phyloP scores from a whole-genome alignment of 1,284 basidiomycete species.

The Ustilago curta region DNA sequence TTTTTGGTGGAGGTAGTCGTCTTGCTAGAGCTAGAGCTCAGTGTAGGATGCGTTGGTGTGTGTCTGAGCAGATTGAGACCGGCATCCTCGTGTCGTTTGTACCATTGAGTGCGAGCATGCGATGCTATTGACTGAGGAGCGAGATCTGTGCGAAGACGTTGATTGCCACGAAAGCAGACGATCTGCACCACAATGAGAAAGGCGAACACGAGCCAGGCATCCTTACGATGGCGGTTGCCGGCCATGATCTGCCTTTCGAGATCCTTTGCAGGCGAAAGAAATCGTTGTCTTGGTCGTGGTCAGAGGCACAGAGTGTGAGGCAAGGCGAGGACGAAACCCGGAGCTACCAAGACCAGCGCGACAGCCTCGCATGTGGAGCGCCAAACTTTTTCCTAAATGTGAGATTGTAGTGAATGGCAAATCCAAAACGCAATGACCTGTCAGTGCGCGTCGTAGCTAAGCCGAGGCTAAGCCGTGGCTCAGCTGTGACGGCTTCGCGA shows the following conservation, averaged over 20 bases:
- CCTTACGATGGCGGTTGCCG: slow-evolving; percentile 41
- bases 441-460: too few relatives aligned
- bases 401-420: too few relatives aligned
- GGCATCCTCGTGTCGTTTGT: slow-evolving; percentile 11
- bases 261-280: neutral
- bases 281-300: neutral
- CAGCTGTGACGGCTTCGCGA: too few relatives aligned
- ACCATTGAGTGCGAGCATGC: slow-evolving; percentile 6
- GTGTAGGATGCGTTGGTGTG: neutral
- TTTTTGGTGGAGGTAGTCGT: slow-evolving; percentile 14
- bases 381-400: too few relatives aligned
- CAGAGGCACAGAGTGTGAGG: neutral
- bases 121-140: slow-evolving; percentile 6
- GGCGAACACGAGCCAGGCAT: slow-evolving; percentile 53
- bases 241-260: slow-evolving; percentile 25
- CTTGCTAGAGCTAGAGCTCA: slow-evolving; percentile 6
- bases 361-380: too few relatives aligned
- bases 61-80: slow-evolving; percentile 13
- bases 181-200: slow-evolving; percentile 53
- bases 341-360: too few relatives aligned
- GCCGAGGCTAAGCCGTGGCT: too few relatives aligned
- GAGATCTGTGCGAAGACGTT: slow-evolving; percentile 25
- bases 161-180: slow-evolving; percentile 43
- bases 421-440: too few relatives aligned
- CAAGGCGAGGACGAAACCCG: neutral